Base-by-base conservation (phyloP, 202 grass and related monocot species). In the Elaeis oleifera region DNA sequence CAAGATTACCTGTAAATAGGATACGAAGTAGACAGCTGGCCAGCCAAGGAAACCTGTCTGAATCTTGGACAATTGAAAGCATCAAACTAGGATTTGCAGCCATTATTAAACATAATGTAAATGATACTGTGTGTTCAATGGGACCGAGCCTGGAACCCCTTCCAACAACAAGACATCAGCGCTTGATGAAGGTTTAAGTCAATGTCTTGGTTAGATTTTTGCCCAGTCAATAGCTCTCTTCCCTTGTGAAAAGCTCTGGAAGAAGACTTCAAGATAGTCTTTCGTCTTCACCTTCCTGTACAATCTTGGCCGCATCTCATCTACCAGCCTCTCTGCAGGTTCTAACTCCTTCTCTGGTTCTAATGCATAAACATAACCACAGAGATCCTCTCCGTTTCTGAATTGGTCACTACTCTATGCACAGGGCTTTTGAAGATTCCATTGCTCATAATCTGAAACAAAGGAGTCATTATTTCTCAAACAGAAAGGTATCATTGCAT, bases 401-500 rank as follows among this genome's bases (percentile, higher is more conserved):
- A 17, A 16, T 80, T 70, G 3, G 71, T 58, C 51, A 83, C 18
- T 54, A 80, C 87, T 0, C 76, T 59, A 68, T 90, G 87, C 58
- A 77, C 54, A 2, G 87, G 83, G 31, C 82, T 84, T 48, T 54
- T 72, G 83, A 83, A 74, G 55, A 64, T 71, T 25, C 75, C 82
- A 55, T 90, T 90, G 74, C 76, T 86, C 69, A 83, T 71, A 11
- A 83, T 90, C 83, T 76, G 23, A 53, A 51, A 1, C 0, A n/a
- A 32, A 52, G 19, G 24, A 53, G 18, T 32, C 31, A 18, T 17
- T 39, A 9, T 7, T 36, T 18, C 26, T 63, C 5, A 63, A 18
- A 39, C 5, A 16, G 8, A 49, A 39, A 20, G 6, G 18, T 29
- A 39, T 63, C 15, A 16, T 21, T 39, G 17, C 11, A 15, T 36